Evolutionary conservation across 495 filamentous ascomycete genomes (phyloP).

Genomic region (Neurospora terricola): DNA sequence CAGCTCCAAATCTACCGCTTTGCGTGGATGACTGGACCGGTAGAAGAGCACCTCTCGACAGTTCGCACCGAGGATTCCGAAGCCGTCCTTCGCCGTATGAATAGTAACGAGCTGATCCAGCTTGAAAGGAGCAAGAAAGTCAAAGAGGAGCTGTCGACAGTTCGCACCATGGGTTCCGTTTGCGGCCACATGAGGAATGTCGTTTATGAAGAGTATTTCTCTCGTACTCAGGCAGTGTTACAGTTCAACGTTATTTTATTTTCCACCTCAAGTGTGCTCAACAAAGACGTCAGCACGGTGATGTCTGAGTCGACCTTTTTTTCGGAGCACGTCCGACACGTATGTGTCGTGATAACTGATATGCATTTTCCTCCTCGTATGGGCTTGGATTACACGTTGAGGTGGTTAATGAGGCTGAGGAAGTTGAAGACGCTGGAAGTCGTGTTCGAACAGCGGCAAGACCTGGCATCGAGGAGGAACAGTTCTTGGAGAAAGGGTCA

Average conservation of each 20-base stretch:
- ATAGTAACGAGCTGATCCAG: neutral
- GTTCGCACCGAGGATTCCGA: neutral
- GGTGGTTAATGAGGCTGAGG: neutral
- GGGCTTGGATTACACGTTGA: neutral
- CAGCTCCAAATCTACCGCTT: neutral
- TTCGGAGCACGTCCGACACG: neutral
- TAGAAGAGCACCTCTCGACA: neutral
- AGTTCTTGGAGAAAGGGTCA: rapidly evolving
- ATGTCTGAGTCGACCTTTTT: neutral
- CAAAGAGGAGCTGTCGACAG: neutral
- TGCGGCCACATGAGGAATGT: neutral
- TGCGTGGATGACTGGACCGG: neutral
- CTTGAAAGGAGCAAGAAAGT: neutral
- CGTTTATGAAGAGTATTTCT: neutral
- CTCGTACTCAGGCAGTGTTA: neutral
- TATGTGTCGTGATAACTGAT: neutral
- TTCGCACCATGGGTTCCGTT: neutral
- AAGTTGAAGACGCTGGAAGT: neutral
- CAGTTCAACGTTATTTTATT: neutral
- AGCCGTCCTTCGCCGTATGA: neutral
- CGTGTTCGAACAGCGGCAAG: neutral
- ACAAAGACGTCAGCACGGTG: too few relatives aligned
- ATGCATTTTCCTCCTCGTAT: neutral
- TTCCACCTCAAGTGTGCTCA: neutral
- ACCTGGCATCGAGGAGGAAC: neutral